Percentiles rank a stretch among this genome's conserved stretches.
Evolutionary conservation across 257 asterid genomes (phyloP).

Genomic region (Ophiorrhiza pumila): DNA sequence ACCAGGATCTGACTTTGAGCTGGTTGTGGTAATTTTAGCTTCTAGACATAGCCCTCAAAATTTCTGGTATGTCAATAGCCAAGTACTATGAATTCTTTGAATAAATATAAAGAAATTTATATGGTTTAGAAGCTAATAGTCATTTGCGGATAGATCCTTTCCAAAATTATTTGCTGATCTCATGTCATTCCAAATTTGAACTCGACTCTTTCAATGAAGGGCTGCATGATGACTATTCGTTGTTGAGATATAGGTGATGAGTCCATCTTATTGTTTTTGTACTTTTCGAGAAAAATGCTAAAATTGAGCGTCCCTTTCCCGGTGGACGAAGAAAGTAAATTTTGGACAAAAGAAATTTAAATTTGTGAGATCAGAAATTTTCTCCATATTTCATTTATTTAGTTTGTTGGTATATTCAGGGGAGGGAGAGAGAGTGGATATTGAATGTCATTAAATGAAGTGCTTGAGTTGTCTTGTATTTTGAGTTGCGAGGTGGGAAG

Average conservation of each 20-base stretch:
- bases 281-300: neutral
- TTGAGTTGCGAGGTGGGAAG: neutral
- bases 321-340: neutral
- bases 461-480: neutral
- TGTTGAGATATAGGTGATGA: neutral
- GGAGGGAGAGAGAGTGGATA: neutral
- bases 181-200: neutral
- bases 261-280: too few species aligned
- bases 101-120: neutral
- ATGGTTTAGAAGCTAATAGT: neutral
- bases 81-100: neutral
- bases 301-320: neutral
- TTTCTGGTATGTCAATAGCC: slow-evolving; percentile 59
- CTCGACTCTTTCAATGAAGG: neutral
- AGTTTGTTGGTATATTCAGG: neutral
- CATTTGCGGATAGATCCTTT: neutral
- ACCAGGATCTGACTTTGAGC: slow-evolving; percentile 80
- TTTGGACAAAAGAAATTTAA: neutral
- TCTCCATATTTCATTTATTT: neutral
- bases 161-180: neutral
- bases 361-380: neutral
- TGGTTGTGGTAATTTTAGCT: slow-evolving; percentile 90
- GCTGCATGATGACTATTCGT: too few species aligned
- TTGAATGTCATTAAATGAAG: neutral
- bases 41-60: slow-evolving; percentile 91